A percentile compares a stretch with the other conserved stretches of the same genome.
These are phyloP conservation scores for Phanerochaete sordida DNA, from an alignment of 768 basidiomycete species.

Conservation along the genomic window DNA sequence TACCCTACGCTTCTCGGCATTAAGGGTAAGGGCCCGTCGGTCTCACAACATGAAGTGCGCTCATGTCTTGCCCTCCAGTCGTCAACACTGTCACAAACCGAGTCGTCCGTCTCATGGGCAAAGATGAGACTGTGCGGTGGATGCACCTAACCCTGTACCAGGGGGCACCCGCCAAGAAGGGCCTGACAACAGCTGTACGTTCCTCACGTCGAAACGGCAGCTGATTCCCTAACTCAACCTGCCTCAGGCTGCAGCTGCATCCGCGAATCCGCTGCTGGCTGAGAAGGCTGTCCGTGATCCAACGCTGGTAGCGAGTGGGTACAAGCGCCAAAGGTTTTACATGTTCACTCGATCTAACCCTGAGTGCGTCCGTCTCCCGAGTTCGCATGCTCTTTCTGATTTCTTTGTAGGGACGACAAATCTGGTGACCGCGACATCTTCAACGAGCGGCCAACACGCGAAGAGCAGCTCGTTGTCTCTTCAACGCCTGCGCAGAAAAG, in stretches of 20 bases:
- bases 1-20: conserved; percentile 94
- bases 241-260: conserved; percentile 86
- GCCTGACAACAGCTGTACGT: conserved; percentile 74
- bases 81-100: conserved; percentile 95
- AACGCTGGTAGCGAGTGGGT: conserved; percentile 89
- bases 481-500: conserved; percentile 44
- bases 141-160: conserved; percentile 89
- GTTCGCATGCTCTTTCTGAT: neutral
- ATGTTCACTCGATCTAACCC: conserved; percentile 90
- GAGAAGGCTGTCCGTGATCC: conserved; percentile 85
- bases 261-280: conserved; percentile 90
- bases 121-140: conserved; percentile 91
- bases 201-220: neutral
- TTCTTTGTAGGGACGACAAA: conserved; percentile 65
- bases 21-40: conserved; percentile 60
- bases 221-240: conserved; percentile 7
- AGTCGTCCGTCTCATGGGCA: conserved; percentile 82
- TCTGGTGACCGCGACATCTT: conserved; percentile 92
- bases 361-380: conserved; percentile 55
- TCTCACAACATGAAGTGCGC: neutral
- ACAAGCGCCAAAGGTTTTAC: conserved; percentile 91
- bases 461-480: conserved; percentile 86
- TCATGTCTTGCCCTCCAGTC: conserved; percentile 42
- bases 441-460: conserved; percentile 95
- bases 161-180: conserved; percentile 88